Conservation (phyloP, 2,329 filamentous ascomycete species). For the Volutella citrinella region DNA sequence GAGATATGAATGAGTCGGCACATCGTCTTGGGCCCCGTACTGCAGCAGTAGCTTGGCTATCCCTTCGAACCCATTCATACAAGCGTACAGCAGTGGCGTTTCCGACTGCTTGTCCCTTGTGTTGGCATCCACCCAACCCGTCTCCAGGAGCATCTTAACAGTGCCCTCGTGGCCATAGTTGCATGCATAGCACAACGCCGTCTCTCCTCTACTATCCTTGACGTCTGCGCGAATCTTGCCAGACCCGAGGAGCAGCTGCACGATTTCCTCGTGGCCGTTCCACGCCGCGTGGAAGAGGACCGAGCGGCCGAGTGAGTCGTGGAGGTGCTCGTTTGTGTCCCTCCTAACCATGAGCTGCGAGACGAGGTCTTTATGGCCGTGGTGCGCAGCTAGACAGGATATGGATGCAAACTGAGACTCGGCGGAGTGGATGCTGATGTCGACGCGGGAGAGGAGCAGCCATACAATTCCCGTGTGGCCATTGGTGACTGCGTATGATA, state of each 20-base stretch:
- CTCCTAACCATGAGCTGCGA: slow-evolving; percentile 2
- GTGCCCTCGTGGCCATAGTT: too few species aligned
- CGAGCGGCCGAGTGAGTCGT: background rate
- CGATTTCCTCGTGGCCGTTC: background rate
- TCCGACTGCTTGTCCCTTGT: too few species aligned
- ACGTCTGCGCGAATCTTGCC: background rate
- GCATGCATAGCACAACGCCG: too few species aligned
- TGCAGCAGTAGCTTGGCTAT: too few species aligned
- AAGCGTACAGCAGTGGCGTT: too few species aligned
- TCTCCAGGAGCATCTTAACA: too few species aligned
- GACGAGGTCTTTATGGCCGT: background rate
- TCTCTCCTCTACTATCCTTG: background rate
- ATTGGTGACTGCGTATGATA: background rate
- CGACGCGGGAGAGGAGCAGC: background rate
- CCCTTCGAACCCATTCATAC: too few species aligned
- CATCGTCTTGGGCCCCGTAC: too few species aligned
- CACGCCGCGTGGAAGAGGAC: slow-evolving; percentile 5
- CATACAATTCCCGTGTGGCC: slow-evolving; percentile 5
- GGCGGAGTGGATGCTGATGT: accelerated
- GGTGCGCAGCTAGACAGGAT: too few species aligned
- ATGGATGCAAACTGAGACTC: too few species aligned
- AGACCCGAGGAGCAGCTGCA: background rate
- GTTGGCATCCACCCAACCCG: too few species aligned
- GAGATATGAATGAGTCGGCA: too few species aligned
- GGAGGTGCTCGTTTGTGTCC: background rate